Evolutionary conservation across 768 basidiomycete species (phyloP).

Genomic region (Tylopilus vinaceipallidus): DNA sequence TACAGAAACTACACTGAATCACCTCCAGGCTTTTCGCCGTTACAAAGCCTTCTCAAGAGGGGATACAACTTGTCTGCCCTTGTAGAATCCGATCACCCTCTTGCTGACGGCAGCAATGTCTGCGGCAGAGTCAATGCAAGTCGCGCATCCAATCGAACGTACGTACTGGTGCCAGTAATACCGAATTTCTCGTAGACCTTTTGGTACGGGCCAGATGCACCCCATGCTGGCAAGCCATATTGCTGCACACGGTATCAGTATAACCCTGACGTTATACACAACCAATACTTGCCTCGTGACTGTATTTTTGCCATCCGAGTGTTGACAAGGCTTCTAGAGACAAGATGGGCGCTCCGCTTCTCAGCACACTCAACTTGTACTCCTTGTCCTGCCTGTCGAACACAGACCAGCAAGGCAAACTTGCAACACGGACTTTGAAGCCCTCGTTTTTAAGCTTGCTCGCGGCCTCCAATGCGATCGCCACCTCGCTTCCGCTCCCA

Average conservation of each 20-base stretch:
- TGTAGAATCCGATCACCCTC: conserved; percentile 88
- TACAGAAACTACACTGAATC: conserved; percentile 11
- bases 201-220: conserved; percentile 86
- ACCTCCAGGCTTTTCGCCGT: conserved; percentile 4
- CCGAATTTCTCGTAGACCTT: conserved; percentile 92
- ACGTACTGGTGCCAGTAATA: conserved; percentile 71
- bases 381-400: conserved; percentile 79
- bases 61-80: conserved; percentile 67
- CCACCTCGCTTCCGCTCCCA: conserved; percentile 85
- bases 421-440: conserved; percentile 79
- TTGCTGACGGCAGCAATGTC: conserved; percentile 80
- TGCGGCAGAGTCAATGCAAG: conserved; percentile 24
- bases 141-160: not conserved
- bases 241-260: conserved; percentile 40
- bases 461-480: conserved; percentile 85
- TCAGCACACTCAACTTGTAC: conserved; percentile 81
- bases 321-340: conserved; percentile 86
- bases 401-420: conserved; percentile 86
- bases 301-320: conserved; percentile 85
- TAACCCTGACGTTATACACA: not conserved
- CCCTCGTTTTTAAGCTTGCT: conserved; percentile 74
- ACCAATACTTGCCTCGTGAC: conserved; percentile 61
- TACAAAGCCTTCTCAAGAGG: conserved; percentile 74
- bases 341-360: conserved; percentile 86
- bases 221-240: conserved; percentile 74